phyloP scores from a whole-genome alignment of 108 stramenopile genomes.

The Skeletonema potamos region DNA sequence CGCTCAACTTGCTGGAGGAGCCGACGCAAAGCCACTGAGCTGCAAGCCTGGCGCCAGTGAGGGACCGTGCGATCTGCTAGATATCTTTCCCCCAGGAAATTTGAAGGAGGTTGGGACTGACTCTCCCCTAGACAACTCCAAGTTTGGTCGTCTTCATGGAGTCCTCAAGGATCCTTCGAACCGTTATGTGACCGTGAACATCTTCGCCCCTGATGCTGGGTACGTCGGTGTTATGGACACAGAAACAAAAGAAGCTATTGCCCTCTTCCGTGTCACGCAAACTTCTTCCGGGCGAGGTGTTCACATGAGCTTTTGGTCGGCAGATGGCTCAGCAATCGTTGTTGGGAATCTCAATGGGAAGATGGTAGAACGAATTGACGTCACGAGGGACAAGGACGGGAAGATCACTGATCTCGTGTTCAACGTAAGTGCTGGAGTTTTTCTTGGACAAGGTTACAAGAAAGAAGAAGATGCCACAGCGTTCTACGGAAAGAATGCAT shows the following conservation, averaged over 20 bases:
- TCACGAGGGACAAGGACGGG: conserved; percentile 12
- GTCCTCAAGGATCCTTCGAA: conserved; percentile 27
- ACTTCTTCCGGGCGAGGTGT: background rate
- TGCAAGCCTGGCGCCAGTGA: conserved; percentile 8
- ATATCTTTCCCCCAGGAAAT: conserved; percentile 27
- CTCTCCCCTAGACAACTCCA: background rate
- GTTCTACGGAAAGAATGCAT: conserved; percentile 29
- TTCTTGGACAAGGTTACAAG: conserved; percentile 16
- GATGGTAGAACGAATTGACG: conserved; percentile 36
- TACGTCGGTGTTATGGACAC: conserved; percentile 30
- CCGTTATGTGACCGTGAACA: conserved; percentile 27
- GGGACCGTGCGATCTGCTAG: conserved; percentile 32
- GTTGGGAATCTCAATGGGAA: conserved; percentile 36
- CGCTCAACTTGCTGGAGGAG: background rate
- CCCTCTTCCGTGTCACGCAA: conserved; percentile 32
- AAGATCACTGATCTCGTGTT: conserved; percentile 18
- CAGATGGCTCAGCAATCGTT: conserved; percentile 22
- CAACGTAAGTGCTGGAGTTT: conserved; percentile 24
- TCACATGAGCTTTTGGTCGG: conserved; percentile 40
- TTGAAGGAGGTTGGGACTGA: conserved; percentile 9
- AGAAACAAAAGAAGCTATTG: conserved; percentile 30
- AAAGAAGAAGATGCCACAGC: conserved; percentile 14
- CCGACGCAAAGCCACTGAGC: conserved; percentile 1
- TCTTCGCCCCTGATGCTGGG: conserved; percentile 28
- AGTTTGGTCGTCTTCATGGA: conserved; percentile 37